Base-by-base conservation (phyloP, 345 rosid genomes). In the Diplotaxis tenuifolia region DNA sequence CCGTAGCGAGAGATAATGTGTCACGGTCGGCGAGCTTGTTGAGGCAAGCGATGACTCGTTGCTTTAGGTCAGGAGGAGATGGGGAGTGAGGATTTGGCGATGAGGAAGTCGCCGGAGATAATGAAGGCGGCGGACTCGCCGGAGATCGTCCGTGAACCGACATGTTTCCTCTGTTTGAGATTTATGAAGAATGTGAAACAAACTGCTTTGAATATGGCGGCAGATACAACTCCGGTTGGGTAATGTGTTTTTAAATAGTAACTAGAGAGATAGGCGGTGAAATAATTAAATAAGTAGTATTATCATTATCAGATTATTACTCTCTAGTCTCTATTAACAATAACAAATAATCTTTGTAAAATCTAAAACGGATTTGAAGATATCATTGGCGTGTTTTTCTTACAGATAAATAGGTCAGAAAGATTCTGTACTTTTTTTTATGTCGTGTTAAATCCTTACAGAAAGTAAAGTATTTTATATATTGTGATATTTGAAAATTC, bases 11-110 rank as follows among this genome's bases (percentile, higher is more conserved):
- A n/a, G 91, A 65, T 10, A 88, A 81, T 0, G 98, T 94, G 86
- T 91, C 98, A 21, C 98, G 97, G 85, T 94, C 97, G 63, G 96
- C 84, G 81, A 94, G 98, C 65, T 86, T 89, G 87, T 93, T 91
- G 29, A 93, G 90, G 70, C 97, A 93, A 7, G 81, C 77, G 31
- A 93, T 83, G 78, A 93, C 92, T 36, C 96, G 83, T 64, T 78
- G 83, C 73, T 86, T 91, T 63, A 93, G 86, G 79, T 86, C 88
- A 28, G 79, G 82, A 11, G 81, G 23, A 22, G 82, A 70, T 25
- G 72, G 75, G 12, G 82, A 81, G 28, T 74, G 72, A 2, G 78
- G 67, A 34, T 23, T 54, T 4, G 68, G 67, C 0, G 78, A 59
- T 3, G 80, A 45, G 0, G 84, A 73, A 20, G 75, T 22, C 2